A percentile compares a stretch with the other conserved stretches of the same genome.
phyloP scores from a whole-genome alignment of 352 stramenopile genomes.

The Globisporangium cystogenes region DNA sequence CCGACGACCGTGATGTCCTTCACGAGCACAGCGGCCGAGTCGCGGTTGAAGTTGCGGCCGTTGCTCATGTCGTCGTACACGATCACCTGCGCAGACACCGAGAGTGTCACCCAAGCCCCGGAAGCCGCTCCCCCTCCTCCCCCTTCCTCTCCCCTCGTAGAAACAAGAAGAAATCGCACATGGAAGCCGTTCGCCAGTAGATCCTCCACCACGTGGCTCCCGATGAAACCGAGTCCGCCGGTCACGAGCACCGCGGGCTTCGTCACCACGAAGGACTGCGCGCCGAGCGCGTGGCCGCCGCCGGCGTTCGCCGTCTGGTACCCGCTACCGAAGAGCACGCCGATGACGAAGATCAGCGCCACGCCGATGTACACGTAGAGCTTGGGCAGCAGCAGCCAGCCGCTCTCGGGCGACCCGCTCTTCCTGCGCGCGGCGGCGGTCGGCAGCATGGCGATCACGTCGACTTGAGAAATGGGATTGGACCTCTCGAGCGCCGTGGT shows the following conservation, averaged over 20 bases:
- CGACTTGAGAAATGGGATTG: neutral
- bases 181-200: conserved; percentile 71
- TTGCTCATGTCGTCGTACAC: conserved; percentile 89
- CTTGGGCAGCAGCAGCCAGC: conserved; percentile 67
- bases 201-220: conserved; percentile 82
- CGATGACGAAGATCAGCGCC: conserved; percentile 56
- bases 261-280: conserved; percentile 22
- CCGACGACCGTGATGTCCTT: conserved; percentile 82
- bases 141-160: neutral
- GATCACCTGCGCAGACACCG: conserved; percentile 39
- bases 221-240: conserved; percentile 78
- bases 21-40: conserved; percentile 59
- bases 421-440: conserved; percentile 19
- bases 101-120: too few species aligned
- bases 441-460: conserved; percentile 16
- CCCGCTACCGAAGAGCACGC: conserved; percentile 57
- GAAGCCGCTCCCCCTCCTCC: too few species aligned
- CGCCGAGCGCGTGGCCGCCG: conserved; percentile 16
- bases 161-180: conserved; percentile 21
- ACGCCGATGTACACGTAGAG: conserved; percentile 68
- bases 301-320: conserved; percentile 39
- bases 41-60: conserved; percentile 81
- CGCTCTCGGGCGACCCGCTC: conserved; percentile 30
- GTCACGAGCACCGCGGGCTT: conserved; percentile 72
- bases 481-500: too few species aligned